Evolutionary conservation across 1,284 basidiomycete species (phyloP).

Genomic region (Jaminaea rosea): DNA sequence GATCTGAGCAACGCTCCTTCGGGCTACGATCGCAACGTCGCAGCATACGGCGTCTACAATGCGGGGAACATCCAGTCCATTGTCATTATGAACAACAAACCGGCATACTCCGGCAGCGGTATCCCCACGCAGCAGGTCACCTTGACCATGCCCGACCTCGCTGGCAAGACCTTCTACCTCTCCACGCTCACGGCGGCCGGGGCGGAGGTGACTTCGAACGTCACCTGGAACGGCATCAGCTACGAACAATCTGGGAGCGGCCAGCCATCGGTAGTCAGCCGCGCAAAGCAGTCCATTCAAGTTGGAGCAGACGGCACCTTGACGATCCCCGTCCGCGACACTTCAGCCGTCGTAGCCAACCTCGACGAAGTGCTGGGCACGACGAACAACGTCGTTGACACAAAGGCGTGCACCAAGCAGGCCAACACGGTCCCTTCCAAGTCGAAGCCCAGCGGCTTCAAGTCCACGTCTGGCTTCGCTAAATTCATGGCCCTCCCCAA

Average conservation of each 20-base stretch:
- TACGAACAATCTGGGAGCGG: slow-evolving; percentile 20
- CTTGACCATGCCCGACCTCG: slow-evolving; percentile 18
- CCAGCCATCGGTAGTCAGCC: background rate
- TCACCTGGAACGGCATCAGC: slow-evolving; percentile 29
- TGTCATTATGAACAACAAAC: slow-evolving; percentile 27
- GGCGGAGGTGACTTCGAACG: slow-evolving; percentile 17
- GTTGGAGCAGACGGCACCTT: slow-evolving; percentile 20
- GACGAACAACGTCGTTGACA: slow-evolving; percentile 11
- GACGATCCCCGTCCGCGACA: slow-evolving; percentile 26
- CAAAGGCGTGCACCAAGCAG: slow-evolving; percentile 10
- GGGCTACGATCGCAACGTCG: slow-evolving; percentile 19
- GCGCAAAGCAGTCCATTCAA: slow-evolving; percentile 8
- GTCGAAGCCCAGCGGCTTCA: too few relatives aligned
- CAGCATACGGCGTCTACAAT: slow-evolving; percentile 20
- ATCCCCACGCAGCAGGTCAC: slow-evolving; percentile 5
- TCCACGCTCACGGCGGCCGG: slow-evolving; percentile 18
- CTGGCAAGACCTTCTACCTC: slow-evolving; percentile 24
- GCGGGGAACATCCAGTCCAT: slow-evolving; percentile 14
- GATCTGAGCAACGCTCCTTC: slow-evolving; percentile 12
- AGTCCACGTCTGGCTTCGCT: too few relatives aligned
- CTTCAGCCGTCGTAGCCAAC: slow-evolving; percentile 23
- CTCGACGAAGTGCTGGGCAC: slow-evolving; percentile 16
- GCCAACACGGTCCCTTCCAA: too few relatives aligned
- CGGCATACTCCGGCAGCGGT: slow-evolving; percentile 5
- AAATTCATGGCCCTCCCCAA: too few relatives aligned